Conservation (phyloP, 148 eudicot genomes). For the Heliosperma pusillum region DNA sequence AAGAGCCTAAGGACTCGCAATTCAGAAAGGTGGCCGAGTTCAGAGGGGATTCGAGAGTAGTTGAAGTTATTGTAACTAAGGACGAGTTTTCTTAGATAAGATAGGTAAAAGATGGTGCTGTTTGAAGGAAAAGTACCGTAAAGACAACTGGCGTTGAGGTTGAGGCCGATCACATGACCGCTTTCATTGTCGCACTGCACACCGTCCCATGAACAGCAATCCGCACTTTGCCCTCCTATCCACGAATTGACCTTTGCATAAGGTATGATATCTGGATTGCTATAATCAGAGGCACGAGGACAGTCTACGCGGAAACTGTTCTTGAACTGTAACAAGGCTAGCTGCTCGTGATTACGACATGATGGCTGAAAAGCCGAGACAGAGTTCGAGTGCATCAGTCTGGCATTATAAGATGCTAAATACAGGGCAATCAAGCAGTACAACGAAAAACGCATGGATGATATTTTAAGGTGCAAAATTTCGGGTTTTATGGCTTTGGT, state of each 20-base stretch:
- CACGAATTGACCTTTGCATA: slow-evolving; percentile 12
- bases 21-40: slow-evolving; percentile 20
- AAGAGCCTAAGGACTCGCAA: slow-evolving; percentile 32
- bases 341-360: neutral
- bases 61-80: slow-evolving; percentile 5
- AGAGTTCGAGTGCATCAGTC: neutral
- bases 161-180: slow-evolving; percentile 18
- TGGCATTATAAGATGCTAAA: neutral
- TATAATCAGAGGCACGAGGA: neutral
- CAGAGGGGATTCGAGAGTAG: slow-evolving; percentile 9
- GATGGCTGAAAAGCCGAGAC: neutral
- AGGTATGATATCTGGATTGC: neutral
- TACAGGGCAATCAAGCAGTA: neutral
- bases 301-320: slow-evolving; percentile 20
- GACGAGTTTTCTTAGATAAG: neutral
- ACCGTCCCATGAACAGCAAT: slow-evolving; percentile 43
- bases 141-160: slow-evolving; percentile 4
- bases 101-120: slow-evolving; percentile 6
- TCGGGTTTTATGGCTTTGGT: neutral
- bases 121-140: neutral
- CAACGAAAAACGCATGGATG: neutral
- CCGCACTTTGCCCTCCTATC: neutral
- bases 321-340: slow-evolving; percentile 14
- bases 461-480: neutral
- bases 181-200: slow-evolving; percentile 25